A percentile compares a stretch with the other conserved stretches of the same genome.
phyloP scores from a whole-genome alignment of 257 asterid species.

The Coffea canephora region DNA sequence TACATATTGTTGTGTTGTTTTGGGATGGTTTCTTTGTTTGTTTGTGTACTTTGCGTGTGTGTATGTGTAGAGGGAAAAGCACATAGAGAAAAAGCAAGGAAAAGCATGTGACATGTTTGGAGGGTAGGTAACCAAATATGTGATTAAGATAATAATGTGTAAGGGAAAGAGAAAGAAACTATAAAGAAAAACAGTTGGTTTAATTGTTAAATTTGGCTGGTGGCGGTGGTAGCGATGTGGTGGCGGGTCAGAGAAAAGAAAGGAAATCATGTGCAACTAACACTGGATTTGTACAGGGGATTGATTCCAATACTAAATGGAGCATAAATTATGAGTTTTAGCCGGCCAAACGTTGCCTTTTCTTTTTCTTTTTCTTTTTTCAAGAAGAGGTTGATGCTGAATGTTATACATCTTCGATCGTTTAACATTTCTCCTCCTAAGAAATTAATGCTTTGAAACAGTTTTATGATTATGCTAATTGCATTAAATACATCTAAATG shows the following conservation, averaged over 20 bases:
- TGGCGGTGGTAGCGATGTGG: neutral
- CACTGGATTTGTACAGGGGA: neutral
- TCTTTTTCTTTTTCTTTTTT: neutral
- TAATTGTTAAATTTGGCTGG: constrained; percentile 32
- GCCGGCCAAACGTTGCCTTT: constrained; percentile 42
- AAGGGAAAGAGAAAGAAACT: constrained; percentile 10
- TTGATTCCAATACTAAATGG: constrained; percentile 13
- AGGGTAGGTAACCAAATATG: constrained; percentile 44
- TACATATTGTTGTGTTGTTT: neutral
- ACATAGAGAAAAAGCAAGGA: constrained; percentile 3
- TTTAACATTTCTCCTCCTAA: too few relatives aligned
- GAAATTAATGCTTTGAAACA: too few relatives aligned
- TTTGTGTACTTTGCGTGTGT: constrained; percentile 4
- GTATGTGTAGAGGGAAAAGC: neutral
- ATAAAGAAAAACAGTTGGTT: constrained; percentile 18
- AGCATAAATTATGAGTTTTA: constrained; percentile 8
- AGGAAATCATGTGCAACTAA: constrained; percentile 10
- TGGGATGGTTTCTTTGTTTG: constrained; percentile 1
- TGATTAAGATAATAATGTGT: constrained; percentile 11
- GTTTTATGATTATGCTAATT: too few relatives aligned
- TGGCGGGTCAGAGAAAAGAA: neutral
- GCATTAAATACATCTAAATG: too few relatives aligned
- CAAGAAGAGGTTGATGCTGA: constrained; percentile 26
- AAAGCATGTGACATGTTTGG: constrained; percentile 59
- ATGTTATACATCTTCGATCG: neutral